Conservation (phyloP, 306 rosid species). For the Ormosia semicastrata region DNA sequence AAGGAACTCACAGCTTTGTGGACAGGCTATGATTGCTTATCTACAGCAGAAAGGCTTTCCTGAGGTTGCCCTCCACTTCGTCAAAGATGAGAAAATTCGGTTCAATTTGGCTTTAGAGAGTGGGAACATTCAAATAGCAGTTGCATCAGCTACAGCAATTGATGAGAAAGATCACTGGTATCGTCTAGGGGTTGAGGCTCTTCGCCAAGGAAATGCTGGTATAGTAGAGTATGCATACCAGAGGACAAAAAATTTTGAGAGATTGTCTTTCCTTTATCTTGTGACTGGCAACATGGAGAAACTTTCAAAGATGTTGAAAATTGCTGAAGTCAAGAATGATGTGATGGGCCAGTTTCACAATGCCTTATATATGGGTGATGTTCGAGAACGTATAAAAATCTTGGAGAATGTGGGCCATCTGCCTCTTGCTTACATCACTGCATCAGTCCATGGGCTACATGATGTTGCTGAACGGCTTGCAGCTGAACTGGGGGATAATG, state of each 20-base stretch:
- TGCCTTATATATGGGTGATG: conserved; percentile 79
- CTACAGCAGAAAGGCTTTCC: conserved; percentile 96
- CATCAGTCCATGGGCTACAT: conserved; percentile 60
- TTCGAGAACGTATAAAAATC: conserved; percentile 59
- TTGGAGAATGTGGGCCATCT: conserved; percentile 73
- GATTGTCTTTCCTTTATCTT: conserved; percentile 90
- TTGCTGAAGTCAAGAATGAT: conserved; percentile 92
- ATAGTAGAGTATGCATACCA: conserved; percentile 93
- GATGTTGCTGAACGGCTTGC: conserved; percentile 71
- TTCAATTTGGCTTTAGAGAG: conserved; percentile 94
- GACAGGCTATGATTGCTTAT: conserved; percentile 94
- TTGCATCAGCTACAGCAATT: conserved; percentile 89
- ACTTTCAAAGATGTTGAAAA: conserved; percentile 91
- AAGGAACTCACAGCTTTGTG: conserved; percentile 90
- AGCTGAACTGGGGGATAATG: conserved; percentile 57
- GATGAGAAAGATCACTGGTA: conserved; percentile 98
- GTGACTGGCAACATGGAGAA: conserved; percentile 79
- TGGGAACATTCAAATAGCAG: conserved; percentile 93
- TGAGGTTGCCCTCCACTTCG: conserved; percentile 96
- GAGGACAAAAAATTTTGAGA: conserved; percentile 88
- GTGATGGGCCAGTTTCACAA: conserved; percentile 99
- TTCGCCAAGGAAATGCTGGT: conserved; percentile 96
- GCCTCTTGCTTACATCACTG: conserved; percentile 68
- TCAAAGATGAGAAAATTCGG: conserved; percentile 84
- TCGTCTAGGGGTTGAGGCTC: conserved; percentile 93